Evolutionary conservation across 2,329 filamentous ascomycete genomes (phyloP).

Genomic region (Aureobasidium sp.): DNA sequence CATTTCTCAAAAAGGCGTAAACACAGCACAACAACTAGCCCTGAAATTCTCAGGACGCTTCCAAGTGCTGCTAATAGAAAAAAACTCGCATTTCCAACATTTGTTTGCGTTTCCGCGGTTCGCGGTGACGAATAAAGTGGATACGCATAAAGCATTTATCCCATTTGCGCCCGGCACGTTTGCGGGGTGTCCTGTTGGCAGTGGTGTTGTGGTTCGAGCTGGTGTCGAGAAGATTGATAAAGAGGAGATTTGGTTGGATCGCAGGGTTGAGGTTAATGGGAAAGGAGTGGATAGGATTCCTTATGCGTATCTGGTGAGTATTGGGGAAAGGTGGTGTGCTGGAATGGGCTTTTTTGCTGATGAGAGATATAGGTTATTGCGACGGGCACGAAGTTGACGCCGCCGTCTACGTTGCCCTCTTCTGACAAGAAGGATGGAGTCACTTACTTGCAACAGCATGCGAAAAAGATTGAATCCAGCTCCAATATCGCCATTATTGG

Average conservation of each 20-base stretch:
- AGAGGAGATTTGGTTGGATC: constrained; percentile 1
- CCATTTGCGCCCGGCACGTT: constrained; percentile 11
- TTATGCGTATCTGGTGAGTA: constrained; percentile 13
- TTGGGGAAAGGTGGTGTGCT: background rate
- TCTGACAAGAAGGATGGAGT: constrained; percentile 14
- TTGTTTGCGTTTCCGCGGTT: constrained; percentile 16
- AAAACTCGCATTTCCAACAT: constrained; percentile 18
- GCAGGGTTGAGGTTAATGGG: constrained; percentile 1
- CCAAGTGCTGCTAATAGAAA: constrained; percentile 14
- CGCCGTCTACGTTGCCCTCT: constrained; percentile 12
- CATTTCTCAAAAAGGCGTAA: too few relatives aligned
- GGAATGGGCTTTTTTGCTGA: background rate
- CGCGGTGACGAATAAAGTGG: constrained; percentile 9
- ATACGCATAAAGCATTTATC: constrained; percentile 16
- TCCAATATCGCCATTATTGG: constrained; percentile 31
- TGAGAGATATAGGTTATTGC: constrained; percentile 3
- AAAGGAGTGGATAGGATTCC: constrained; percentile 1
- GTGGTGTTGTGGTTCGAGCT: constrained; percentile 7
- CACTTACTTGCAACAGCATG: constrained; percentile 10
- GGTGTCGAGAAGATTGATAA: constrained; percentile 1
- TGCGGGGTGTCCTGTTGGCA: constrained; percentile 1
- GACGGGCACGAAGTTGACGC: constrained; percentile 13
- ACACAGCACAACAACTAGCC: constrained; percentile 16
- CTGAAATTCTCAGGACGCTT: constrained; percentile 3
- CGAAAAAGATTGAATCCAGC: background rate